Evolutionary conservation across 208 protist genomes (phyloP).

Genomic region (Trypanosoma lewisi): DNA sequence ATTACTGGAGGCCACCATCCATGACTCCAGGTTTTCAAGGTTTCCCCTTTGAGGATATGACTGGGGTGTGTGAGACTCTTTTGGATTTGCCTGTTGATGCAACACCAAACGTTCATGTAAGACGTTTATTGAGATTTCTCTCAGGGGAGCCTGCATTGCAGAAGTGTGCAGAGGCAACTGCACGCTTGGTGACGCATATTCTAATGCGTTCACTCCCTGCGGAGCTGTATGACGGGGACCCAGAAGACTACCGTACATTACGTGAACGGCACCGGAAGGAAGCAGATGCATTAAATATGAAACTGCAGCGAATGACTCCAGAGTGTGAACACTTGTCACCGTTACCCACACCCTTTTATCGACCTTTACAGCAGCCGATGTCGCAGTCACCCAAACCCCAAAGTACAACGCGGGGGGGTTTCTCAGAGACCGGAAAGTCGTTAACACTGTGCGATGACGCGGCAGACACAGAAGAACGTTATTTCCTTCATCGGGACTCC

Average conservation of each 20-base stretch:
- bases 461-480: neutral
- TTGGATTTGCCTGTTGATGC: slow-evolving; percentile 7
- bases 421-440: neutral
- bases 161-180: slow-evolving; percentile 27
- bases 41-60: slow-evolving; percentile 4
- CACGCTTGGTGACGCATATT: slow-evolving; percentile 34
- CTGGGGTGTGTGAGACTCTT: slow-evolving; percentile 7
- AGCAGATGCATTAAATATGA: neutral
- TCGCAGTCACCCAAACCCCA: neutral
- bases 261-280: slow-evolving; percentile 1
- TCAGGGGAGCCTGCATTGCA: slow-evolving; percentile 25
- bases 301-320: neutral
- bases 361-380: neutral
- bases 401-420: neutral
- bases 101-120: slow-evolving; percentile 14
- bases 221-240: slow-evolving; percentile 41
- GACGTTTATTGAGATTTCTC: slow-evolving; percentile 25
- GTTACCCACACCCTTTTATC: neutral
- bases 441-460: neutral
- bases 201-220: slow-evolving; percentile 45
- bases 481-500: slow-evolving; percentile 22
- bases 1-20: neutral
- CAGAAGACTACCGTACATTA: slow-evolving; percentile 28
- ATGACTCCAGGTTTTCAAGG: neutral
- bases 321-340: neutral